These are phyloP conservation scores for Rosa rugosa DNA, from an alignment of 306 rosid species.

Conservation along the genomic window DNA sequence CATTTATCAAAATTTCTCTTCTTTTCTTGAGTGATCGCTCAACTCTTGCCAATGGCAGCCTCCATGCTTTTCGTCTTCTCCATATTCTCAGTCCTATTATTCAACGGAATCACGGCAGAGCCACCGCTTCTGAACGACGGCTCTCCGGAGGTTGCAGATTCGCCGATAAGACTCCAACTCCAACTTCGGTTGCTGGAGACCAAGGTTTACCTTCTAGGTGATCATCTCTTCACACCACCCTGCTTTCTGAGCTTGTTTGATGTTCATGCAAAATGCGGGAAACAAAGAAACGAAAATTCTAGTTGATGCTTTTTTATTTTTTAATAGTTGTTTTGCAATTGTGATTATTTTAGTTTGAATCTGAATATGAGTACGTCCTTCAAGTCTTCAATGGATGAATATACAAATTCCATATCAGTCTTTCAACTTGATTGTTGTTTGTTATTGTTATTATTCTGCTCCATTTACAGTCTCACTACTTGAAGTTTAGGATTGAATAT, in stretches of 20 bases:
- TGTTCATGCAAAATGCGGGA: background rate
- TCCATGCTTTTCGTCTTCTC: conserved; percentile 10
- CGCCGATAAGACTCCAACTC: background rate
- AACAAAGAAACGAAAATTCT: background rate
- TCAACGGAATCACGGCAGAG: background rate
- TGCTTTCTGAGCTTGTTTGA: background rate
- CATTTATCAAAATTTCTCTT: no score
- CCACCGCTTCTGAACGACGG: conserved; percentile 4
- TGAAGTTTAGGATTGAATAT: background rate
- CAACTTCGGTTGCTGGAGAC: conserved; percentile 24
- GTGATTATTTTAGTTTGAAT: background rate
- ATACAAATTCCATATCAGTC: background rate
- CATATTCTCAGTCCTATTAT: background rate
- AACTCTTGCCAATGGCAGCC: conserved; percentile 11
- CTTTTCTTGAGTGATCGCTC: conserved; percentile 11
- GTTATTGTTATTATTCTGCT: background rate
- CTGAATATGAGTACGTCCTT: background rate
- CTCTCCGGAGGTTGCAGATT: conserved; percentile 7
- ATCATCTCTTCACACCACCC: background rate
- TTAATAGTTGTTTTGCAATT: background rate
- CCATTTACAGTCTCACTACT: background rate
- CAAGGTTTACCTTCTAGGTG: conserved; percentile 27
- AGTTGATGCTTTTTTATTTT: background rate
- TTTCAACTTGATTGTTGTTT: background rate
- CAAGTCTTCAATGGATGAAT: no score